These are phyloP conservation scores for Holtermannia corniformis DNA, from an alignment of 768 basidiomycete genomes.

Conservation along the genomic window DNA sequence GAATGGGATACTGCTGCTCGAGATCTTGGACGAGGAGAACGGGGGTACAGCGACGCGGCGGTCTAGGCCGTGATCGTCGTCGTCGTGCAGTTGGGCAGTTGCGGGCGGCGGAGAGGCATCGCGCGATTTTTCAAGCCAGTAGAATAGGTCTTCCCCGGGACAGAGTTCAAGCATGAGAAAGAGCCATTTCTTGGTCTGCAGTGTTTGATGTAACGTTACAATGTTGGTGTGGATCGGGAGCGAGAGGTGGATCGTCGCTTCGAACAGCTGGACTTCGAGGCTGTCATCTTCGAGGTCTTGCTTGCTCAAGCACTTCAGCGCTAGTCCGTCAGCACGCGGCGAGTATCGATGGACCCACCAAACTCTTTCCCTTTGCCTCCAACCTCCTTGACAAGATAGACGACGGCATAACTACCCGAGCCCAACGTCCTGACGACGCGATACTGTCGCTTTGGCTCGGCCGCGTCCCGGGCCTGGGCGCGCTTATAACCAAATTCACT, in stretches of 20 bases:
- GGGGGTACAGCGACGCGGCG: no score
- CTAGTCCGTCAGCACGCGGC: slow-evolving; percentile 49
- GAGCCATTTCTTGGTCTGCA: slow-evolving; percentile 83
- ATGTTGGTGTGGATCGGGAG: slow-evolving; percentile 84
- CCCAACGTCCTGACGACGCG: slow-evolving; percentile 79
- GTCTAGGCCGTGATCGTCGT: slow-evolving; percentile 16
- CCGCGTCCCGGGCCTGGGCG: slow-evolving; percentile 3
- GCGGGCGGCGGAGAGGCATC: slow-evolving; percentile 46
- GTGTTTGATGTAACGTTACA: slow-evolving; percentile 81
- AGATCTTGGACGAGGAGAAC: slow-evolving; percentile 39
- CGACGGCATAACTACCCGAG: slow-evolving; percentile 83
- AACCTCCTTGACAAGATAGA: slow-evolving; percentile 62
- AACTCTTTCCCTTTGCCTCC: slow-evolving; percentile 37
- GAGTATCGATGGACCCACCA: slow-evolving; percentile 38
- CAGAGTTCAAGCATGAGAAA: slow-evolving; percentile 91
- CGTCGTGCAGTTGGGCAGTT: slow-evolving; percentile 21
- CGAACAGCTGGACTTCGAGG: slow-evolving; percentile 77
- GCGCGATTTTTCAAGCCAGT: slow-evolving; percentile 92
- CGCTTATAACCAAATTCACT: slow-evolving; percentile 22
- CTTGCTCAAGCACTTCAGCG: slow-evolving; percentile 95
- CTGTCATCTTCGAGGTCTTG: slow-evolving; percentile 82
- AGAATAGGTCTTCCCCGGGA: slow-evolving; percentile 93
- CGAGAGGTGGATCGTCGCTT: slow-evolving; percentile 92
- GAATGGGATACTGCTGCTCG: slow-evolving; percentile 38
- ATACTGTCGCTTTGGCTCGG: slow-evolving; percentile 45